Conservation (phyloP, 2,329 filamentous ascomycete species). For the Talaromyces rugulosus region DNA sequence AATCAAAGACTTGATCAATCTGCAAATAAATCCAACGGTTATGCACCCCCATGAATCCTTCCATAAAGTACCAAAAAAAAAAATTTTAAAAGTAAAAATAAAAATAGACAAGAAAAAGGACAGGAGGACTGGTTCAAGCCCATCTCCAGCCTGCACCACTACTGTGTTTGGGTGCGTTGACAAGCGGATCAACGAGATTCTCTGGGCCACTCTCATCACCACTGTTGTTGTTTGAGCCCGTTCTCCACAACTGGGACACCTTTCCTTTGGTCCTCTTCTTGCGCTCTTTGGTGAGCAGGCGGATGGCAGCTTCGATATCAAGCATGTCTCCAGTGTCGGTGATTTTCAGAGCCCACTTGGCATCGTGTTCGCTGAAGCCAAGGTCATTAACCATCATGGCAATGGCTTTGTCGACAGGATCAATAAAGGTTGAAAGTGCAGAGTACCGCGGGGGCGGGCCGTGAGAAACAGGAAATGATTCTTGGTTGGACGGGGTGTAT, state of each 20-base stretch:
- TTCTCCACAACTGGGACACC: constrained; percentile 15
- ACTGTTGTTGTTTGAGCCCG: constrained; percentile 19
- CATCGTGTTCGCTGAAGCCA: constrained; percentile 54
- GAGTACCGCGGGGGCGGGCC: constrained; percentile 15
- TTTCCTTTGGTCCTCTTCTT: constrained; percentile 21
- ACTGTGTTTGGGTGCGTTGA: constrained; percentile 18
- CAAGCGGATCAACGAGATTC: constrained; percentile 8
- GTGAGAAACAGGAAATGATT: constrained; percentile 9
- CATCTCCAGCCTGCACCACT: constrained; percentile 33
- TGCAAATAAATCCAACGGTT: not conserved
- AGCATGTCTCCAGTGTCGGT: constrained; percentile 59
- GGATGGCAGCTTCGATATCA: constrained; percentile 54
- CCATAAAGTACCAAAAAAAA: not conserved
- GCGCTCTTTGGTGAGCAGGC: constrained; percentile 46
- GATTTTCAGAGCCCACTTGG: constrained; percentile 53
- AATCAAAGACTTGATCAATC: not conserved
- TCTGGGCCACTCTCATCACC: not conserved
- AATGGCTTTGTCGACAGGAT: constrained; percentile 56
- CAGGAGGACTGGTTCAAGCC: constrained; percentile 23
- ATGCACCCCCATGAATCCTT: not conserved
- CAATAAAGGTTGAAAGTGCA: constrained; percentile 29
- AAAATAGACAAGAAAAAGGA: not conserved
- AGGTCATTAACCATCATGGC: constrained; percentile 53
- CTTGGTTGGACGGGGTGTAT: not conserved
- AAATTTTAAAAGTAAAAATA: not conserved